Base-by-base conservation (phyloP, 164 flowering plant genomes). In the Tetracentron sinense region DNA sequence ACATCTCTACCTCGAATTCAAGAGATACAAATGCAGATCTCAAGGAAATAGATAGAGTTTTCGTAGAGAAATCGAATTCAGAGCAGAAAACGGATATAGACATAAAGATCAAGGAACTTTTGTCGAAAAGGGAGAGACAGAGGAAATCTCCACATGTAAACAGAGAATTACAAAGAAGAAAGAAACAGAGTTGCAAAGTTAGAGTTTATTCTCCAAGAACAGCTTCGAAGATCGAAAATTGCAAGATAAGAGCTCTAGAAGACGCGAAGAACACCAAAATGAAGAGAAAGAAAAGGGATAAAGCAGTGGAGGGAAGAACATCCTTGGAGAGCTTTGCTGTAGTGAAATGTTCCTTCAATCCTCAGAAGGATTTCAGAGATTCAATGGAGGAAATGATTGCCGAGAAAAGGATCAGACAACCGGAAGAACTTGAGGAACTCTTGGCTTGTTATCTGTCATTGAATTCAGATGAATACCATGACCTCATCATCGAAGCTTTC, bases 351-450 rank as follows among this genome's bases (percentile, higher is more conserved):
- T 90, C 97, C n/a, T 65, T 62, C 3, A 76, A 88, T 52, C 96
- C 96, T 2, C 78, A 78, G 54, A 64, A 78, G 71, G 98, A 93
- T 62, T 93, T 92, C 74, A 76, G 81, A 63, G 90, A 86, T 27
- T 92, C 98, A 27, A 92, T 92, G 98, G 59, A 84, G 47, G 98
- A 93, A 76, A 93, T 93, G 98, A 90, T 93, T 52, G 28, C 54
- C 22, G 92, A 84, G 74, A 80, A 79, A 52, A 54, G 68, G 47
- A 85, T 90, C 30, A 69, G 67, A 33, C 61, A 27, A 47, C 74
- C 87, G 6, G 85, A 85, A 50, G 90, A 90, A 64, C 83, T 93
- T 1, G 92, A 93, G 71, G 86, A 83, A 26, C 92, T 93, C 64
- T 74, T 93, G 74, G 90, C 90, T 47, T 87, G 89, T 57, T 93